Base-by-base conservation (phyloP, 305 asterid genomes). In the Fraxinus albicans region DNA sequence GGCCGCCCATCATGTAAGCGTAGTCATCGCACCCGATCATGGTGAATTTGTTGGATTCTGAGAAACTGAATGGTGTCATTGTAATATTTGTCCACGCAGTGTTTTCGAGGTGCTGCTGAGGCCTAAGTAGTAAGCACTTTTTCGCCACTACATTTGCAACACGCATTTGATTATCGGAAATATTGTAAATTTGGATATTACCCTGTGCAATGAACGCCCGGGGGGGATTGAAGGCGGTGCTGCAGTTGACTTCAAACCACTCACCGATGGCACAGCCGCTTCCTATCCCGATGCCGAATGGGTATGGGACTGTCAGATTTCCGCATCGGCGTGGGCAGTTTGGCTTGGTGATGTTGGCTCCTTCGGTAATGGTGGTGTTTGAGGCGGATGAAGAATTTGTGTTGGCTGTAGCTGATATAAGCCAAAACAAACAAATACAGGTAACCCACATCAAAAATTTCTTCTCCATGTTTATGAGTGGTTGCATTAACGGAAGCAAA, bases 271-370 rank as follows among this genome's bases (percentile, higher is more conserved):
- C 87, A 67, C 92, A 89, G 80, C 81, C 88, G 77, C 74, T 80
- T 84, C 85, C 84, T 12, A 21, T 13, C 65, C 87, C 91, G 65
- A 91, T 50, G 78, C 94, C 92, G 84, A 89, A 91, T 38, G 94
- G 94, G 82, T 88, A 91, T 23, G 90, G 91, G 8, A 89, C 88
- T 47, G 88, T 87, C 35, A 91, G 84, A 84, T 89, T 58, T 70
- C 91, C 91, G 80, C 93, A 89, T 70, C 63, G 17, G 77, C 80
- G 29, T 58, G 34, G 87, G 82, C 94, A 90, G 0, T 78, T 82
- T 7, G 85, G 88, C 35, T 83, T 88, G 21, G 84, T 69, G 77
- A 31, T 84, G 77, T 21, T 58, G 35, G 79, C 13, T 25, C 86
- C 76, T 58, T 86, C 44, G 0, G 75, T 3, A 36, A 85, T 87